A percentile compares a stretch with the other conserved stretches of the same genome.
Evolutionary conservation across 495 filamentous ascomycete species (phyloP).

Genomic region (Trichoderma virens): DNA sequence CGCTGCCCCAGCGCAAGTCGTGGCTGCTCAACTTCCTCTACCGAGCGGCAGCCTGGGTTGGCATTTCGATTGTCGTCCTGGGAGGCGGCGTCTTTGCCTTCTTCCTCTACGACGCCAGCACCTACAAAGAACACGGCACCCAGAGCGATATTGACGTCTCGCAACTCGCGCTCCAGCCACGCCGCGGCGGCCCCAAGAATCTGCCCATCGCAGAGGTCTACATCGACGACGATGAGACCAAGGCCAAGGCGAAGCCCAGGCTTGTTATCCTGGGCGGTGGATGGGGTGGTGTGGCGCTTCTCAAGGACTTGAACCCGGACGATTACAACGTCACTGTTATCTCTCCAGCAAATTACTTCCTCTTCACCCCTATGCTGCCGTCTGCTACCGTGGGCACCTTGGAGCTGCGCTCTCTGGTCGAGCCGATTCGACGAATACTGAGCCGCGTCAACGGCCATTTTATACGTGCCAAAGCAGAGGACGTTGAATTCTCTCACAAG

Average conservation of each 20-base stretch:
- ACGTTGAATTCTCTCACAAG: conserved; percentile 85
- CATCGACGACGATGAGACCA: conserved; percentile 77
- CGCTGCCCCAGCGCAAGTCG: conserved; percentile 38
- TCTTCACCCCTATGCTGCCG: conserved; percentile 97
- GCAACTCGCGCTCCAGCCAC: conserved; percentile 70
- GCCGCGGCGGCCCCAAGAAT: conserved; percentile 89
- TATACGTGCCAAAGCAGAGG: conserved; percentile 73
- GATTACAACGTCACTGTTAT: conserved; percentile 94
- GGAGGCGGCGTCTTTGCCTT: conserved; percentile 59
- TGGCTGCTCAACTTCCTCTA: conserved; percentile 41
- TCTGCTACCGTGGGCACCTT: conserved; percentile 94
- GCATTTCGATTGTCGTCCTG: conserved; percentile 38
- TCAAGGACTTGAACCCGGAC: conserved; percentile 83
- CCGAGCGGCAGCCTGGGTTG: conserved; percentile 42
- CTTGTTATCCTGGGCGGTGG: conserved; percentile 90
- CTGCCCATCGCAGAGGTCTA: conserved; percentile 80
- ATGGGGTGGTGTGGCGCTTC: conserved; percentile 87
- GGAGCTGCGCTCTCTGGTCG: conserved; percentile 81
- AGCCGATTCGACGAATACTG: conserved; percentile 84
- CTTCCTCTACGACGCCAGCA: conserved; percentile 91
- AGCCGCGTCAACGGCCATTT: conserved; percentile 76
- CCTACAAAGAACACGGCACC: conserved; percentile 63
- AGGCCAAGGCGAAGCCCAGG: conserved; percentile 69
- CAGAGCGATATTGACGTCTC: conserved; percentile 73
- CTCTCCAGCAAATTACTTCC: conserved; percentile 89